phyloP scores from a whole-genome alignment of 2,329 filamentous ascomycete species.

The Cladosporium cucumerinum region DNA sequence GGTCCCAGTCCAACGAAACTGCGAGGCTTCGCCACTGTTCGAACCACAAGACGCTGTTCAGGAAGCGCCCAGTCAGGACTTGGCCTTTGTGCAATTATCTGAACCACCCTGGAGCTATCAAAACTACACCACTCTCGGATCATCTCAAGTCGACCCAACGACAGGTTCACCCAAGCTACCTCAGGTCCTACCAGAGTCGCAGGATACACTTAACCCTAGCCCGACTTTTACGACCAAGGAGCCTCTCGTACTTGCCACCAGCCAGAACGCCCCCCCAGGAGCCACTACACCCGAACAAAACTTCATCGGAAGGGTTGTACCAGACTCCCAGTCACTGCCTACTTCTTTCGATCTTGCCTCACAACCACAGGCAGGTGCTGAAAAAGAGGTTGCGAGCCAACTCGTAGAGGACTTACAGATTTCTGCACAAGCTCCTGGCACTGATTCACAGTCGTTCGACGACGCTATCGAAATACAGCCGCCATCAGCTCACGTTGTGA shows the following conservation, averaged over 20 bases:
- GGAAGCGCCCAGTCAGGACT: constrained; percentile 1
- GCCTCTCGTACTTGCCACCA: neutral
- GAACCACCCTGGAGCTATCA: constrained; percentile 30
- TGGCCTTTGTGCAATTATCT: constrained; percentile 21
- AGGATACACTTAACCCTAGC: neutral
- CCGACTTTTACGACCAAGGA: neutral
- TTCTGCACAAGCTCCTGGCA: neutral
- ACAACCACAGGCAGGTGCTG: neutral
- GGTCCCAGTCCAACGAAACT: neutral
- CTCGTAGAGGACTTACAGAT: neutral
- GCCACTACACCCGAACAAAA: neutral
- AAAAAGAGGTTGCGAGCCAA: neutral
- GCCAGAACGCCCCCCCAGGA: neutral
- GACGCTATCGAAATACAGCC: neutral
- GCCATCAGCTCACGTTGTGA: neutral
- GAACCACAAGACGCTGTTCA: constrained; percentile 1
- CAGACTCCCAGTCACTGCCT: constrained; percentile 20
- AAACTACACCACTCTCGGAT: neutral
- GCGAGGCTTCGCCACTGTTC: constrained; percentile 22
- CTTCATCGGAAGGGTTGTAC: constrained; percentile 15
- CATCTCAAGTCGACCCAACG: neutral
- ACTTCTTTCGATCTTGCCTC: neutral
- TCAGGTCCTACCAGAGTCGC: neutral
- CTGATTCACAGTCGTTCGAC: neutral
- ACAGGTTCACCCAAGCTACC: neutral